Evolutionary conservation across 345 rosid genomes (phyloP).

Genomic region (Gossypium bickii): DNA sequence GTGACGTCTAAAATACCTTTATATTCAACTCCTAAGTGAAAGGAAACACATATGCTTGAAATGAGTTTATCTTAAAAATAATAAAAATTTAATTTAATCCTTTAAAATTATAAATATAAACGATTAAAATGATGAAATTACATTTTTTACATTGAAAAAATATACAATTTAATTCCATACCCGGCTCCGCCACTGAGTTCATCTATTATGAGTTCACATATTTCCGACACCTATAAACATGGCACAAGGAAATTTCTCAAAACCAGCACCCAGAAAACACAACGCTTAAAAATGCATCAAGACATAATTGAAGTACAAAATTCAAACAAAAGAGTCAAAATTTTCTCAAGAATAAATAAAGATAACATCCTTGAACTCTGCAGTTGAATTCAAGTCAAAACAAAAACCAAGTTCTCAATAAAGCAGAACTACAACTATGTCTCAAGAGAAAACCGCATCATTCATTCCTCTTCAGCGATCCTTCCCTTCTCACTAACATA

Average conservation of each 20-base stretch:
- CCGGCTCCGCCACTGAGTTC: too few species aligned
- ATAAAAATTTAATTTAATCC: too few species aligned
- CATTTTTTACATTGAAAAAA: accelerated
- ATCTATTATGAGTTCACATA: too few species aligned
- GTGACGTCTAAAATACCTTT: too few species aligned
- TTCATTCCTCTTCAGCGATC: constrained; percentile 40
- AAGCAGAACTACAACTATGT: background rate
- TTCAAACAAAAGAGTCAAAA: constrained; percentile 10
- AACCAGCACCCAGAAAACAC: background rate
- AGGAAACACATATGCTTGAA: too few species aligned
- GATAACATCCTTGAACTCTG: background rate
- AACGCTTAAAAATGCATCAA: background rate
- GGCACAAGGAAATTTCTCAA: background rate
- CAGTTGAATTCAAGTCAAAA: constrained; percentile 4
- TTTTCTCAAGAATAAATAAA: constrained; percentile 1
- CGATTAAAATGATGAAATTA: accelerated
- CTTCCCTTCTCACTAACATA: constrained; percentile 57
- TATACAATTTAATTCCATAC: too few species aligned
- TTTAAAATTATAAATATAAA: too few species aligned
- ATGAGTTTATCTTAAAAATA: too few species aligned
- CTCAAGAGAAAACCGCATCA: background rate
- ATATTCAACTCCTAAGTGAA: too few species aligned
- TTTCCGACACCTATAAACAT: too few species aligned
- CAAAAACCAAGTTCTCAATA: background rate
- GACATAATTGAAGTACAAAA: background rate